A percentile compares a stretch with the other conserved stretches of the same genome.
phyloP scores from a whole-genome alignment of 148 eudicot species.

The Amaranthus hypochondriacus region DNA sequence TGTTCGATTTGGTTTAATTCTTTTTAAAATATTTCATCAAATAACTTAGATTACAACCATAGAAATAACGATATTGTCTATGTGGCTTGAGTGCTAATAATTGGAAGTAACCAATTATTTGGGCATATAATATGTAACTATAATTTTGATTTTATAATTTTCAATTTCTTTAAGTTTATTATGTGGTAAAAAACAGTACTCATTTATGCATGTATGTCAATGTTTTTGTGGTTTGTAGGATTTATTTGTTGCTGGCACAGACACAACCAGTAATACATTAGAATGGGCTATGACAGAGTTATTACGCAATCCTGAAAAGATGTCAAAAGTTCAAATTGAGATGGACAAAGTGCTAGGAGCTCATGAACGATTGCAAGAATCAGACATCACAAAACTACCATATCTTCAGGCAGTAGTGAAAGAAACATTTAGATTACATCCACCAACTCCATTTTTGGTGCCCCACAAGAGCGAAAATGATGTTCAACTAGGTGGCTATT shows the following conservation, averaged over 20 bases:
- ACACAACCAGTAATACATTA: slow-evolving; percentile 25
- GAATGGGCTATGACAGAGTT: slow-evolving; percentile 38
- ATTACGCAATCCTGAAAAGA: slow-evolving; percentile 14
- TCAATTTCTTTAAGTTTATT: background rate
- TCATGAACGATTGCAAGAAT: slow-evolving; percentile 20
- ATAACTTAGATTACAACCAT: too few species aligned
- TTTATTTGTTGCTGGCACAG: slow-evolving; percentile 27
- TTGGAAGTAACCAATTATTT: too few species aligned
- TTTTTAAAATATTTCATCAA: too few species aligned
- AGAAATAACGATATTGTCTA: too few species aligned
- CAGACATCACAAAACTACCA: slow-evolving; percentile 18
- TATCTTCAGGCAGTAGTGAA: slow-evolving; percentile 30
- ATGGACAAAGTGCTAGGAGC: slow-evolving; percentile 14
- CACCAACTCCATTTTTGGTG: slow-evolving; percentile 23
- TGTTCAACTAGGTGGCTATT: slow-evolving; percentile 18
- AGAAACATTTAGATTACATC: slow-evolving; percentile 27
- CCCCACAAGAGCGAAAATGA: slow-evolving; percentile 19
- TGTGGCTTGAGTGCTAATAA: too few species aligned
- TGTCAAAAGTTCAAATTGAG: slow-evolving; percentile 28
- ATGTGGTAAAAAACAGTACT: background rate
- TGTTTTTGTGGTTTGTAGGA: slow-evolving; percentile 10
- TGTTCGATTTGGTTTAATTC: too few species aligned
- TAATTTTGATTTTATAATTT: background rate
- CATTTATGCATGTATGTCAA: background rate
- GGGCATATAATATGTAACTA: too few species aligned